Base-by-base conservation (phyloP, 169 alveolate genomes). In the Besnoitia besnoiti region DNA sequence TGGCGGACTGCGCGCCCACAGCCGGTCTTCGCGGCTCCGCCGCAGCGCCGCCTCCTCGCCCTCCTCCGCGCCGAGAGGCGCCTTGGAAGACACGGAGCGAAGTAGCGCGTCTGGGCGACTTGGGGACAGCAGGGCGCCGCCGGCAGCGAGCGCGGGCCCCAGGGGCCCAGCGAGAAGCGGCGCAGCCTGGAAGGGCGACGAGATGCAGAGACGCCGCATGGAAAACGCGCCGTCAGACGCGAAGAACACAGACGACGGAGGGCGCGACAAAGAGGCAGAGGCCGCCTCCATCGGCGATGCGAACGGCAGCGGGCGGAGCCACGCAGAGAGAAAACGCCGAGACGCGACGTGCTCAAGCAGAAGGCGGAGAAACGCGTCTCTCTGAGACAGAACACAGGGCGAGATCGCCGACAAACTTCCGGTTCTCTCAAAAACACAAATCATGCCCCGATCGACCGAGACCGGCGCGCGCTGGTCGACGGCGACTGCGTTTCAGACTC, bases 301-400 rank as follows among this genome's bases (percentile, higher is more conserved):
- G 46, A 16, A 73, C 27, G 21, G 46, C 19, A 73, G 82, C 8
- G n/a, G 82, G 46, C 40, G 8, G 46, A 73, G n/a, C 16, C 14
- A 8, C 3, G 2, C 19, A 0, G 82, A n/a, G 24, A 37, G 46
- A 73, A 73, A 73, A 10, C 82, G 82, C 3, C 82, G 39, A 7
- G 82, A 7, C 27, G 82, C 82, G n/a, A 73, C 82, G 44, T 73
- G 82, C 39, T 73, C 82, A 35, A 73, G 39, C 27, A 73, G 82
- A 7, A 73, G 40, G 46, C 82, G 82, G 2, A 73, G 82, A 30
- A 73, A 73, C 3, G 47, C 47, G 46, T 73, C 82, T 7, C 82
- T 7, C 82, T 73, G 46, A 35, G 24, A 16, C 16, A 73, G n/a
- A 37, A 37, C 3, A 73, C 82, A 73, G 44, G 27, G 44, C 44